A percentile compares a stretch with the other conserved stretches of the same genome.
Conservation (phyloP, 2,329 filamentous ascomycete species). For the Pezicula carpinea region DNA sequence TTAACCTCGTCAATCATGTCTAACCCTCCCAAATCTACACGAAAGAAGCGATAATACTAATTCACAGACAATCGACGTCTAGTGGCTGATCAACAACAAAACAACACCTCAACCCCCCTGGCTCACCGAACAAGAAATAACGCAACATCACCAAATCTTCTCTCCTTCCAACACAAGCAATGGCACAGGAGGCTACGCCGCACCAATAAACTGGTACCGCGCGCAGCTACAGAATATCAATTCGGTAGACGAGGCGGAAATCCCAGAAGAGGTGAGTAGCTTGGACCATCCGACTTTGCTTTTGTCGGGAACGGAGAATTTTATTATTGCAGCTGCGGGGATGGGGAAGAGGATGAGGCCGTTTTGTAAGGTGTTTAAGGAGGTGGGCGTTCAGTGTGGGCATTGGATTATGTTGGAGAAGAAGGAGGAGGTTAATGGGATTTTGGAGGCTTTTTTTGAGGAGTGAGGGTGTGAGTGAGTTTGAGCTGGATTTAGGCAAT, state of each 20-base stretch:
- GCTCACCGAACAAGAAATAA: too few species aligned
- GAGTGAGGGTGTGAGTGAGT: too few species aligned
- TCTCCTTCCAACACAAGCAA: background rate
- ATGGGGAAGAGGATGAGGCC: constrained; percentile 13
- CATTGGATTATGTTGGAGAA: constrained; percentile 19
- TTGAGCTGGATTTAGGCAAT: too few species aligned
- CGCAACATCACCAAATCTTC: constrained; percentile 8
- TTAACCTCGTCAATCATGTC: too few species aligned
- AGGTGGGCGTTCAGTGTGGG: constrained; percentile 5
- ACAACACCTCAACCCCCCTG: too few species aligned
- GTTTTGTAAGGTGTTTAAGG: constrained; percentile 1
- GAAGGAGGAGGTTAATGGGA: constrained; percentile 11
- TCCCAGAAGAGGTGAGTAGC: constrained; percentile 8
- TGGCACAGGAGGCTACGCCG: constrained; percentile 6
- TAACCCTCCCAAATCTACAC: too few species aligned
- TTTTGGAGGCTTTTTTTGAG: constrained; percentile 6
- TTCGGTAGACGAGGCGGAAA: constrained; percentile 9
- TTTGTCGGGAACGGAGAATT: constrained; percentile 7
- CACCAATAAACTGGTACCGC: constrained; percentile 15
- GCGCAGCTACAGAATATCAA: constrained; percentile 13
- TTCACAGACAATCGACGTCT: too few species aligned
- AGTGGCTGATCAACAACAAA: too few species aligned
- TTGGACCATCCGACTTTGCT: constrained; percentile 12
- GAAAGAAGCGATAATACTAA: too few species aligned
- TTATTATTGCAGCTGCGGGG: constrained; percentile 10